These are phyloP conservation scores for Trichoderma orchidacearum DNA, from an alignment of 495 filamentous ascomycete species.

Conservation along the genomic window DNA sequence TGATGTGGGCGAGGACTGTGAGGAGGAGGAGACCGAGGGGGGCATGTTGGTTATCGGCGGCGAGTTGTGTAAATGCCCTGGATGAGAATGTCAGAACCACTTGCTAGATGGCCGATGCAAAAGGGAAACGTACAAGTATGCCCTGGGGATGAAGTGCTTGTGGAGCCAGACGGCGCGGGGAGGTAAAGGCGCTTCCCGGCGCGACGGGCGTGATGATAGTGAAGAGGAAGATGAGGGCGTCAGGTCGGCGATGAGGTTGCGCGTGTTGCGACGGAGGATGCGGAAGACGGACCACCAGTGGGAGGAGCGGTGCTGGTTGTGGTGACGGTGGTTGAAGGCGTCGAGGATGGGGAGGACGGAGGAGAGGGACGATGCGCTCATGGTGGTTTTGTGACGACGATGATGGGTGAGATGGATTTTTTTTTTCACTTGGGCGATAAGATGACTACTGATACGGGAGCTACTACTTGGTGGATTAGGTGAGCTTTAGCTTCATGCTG, in stretches of 20 bases:
- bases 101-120: no score
- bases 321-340: constrained; percentile 62
- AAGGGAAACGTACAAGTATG: constrained; percentile 13
- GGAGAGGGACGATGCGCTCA: constrained; percentile 2
- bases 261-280: constrained; percentile 47
- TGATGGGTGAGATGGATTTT: no score
- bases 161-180: constrained; percentile 21
- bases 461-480: no score
- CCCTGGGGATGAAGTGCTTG: constrained; percentile 14
- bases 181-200: constrained; percentile 3
- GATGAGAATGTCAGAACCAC: background rate
- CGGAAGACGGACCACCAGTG: constrained; percentile 65
- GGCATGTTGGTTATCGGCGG: constrained; percentile 62
- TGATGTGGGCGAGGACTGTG: constrained; percentile 47
- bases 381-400: background rate
- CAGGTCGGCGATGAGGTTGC: constrained; percentile 33
- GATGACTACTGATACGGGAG: no score
- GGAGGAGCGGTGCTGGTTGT: constrained; percentile 60
- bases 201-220: background rate
- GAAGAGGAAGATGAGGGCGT: constrained; percentile 7
- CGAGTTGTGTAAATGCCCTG: constrained; percentile 53
- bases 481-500: no score
- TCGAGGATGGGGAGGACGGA: constrained; percentile 33
- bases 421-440: no score
- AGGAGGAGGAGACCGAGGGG: constrained; percentile 64